Conservation (phyloP, 179 eudicot species). For the Drosera spatulata region DNA sequence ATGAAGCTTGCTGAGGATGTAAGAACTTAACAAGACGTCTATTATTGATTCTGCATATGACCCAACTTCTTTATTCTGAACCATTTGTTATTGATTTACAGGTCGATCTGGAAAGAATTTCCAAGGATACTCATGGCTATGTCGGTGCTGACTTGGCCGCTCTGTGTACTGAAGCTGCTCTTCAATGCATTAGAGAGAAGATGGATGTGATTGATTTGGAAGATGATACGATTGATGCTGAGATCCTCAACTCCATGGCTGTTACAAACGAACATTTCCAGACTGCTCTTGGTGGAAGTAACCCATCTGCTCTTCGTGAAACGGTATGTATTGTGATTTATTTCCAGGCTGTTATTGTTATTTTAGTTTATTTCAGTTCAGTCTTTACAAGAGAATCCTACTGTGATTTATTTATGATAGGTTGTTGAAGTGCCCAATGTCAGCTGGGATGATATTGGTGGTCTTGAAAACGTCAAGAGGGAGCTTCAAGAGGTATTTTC, state of each 20-base stretch:
- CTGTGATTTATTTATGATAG: constrained; percentile 15
- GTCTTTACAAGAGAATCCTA: not conserved
- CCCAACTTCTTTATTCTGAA: not conserved
- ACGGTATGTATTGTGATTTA: constrained; percentile 32
- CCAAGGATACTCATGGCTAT: constrained; percentile 75
- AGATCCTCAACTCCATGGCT: constrained; percentile 85
- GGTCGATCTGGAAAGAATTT: constrained; percentile 73
- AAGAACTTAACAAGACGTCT: constrained; percentile 1
- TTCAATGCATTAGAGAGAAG: constrained; percentile 83
- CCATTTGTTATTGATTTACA: constrained; percentile 11
- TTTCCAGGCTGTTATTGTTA: not conserved
- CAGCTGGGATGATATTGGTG: constrained; percentile 72
- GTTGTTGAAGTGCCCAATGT: constrained; percentile 84
- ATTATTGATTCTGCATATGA: not conserved
- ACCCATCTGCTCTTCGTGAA: constrained; percentile 85
- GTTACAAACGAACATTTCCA: constrained; percentile 70
- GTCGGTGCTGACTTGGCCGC: constrained; percentile 85
- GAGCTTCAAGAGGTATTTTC: constrained; percentile 75
- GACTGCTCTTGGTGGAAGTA: constrained; percentile 81
- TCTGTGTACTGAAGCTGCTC: constrained; percentile 77
- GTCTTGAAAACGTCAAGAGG: constrained; percentile 76
- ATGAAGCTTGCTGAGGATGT: constrained; percentile 85
- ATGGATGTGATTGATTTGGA: constrained; percentile 87
- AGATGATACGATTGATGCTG: constrained; percentile 83
- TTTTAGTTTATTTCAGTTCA: not conserved